Percentiles rank a stretch among this genome's conserved stretches.
These are phyloP conservation scores for Fusarium miscanthi DNA, from an alignment of 2,329 filamentous ascomycete species.

Conservation along the genomic window DNA sequence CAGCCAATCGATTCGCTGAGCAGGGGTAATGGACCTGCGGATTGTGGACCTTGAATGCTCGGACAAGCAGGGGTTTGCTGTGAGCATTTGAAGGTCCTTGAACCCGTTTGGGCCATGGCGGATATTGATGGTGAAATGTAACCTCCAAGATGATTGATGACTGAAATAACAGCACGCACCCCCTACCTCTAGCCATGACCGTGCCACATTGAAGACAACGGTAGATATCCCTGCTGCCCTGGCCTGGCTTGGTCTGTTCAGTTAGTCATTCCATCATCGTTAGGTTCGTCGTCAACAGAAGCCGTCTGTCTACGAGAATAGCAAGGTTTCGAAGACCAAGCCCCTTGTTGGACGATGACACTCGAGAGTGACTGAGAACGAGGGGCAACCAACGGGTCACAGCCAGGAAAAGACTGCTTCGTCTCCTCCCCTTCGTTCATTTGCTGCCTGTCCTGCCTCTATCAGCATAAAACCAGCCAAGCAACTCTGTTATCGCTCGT, in stretches of 20 bases:
- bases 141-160: conserved; percentile 29
- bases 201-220: conserved; percentile 39
- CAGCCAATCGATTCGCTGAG: conserved; percentile 42
- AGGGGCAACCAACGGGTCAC: conserved; percentile 17
- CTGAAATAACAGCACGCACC: conserved; percentile 34
- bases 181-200: conserved; percentile 5
- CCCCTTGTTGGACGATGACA: conserved; percentile 36
- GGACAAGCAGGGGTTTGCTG: conserved; percentile 41
- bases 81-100: conserved; percentile 41
- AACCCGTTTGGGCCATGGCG: conserved; percentile 38
- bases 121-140: conserved; percentile 36
- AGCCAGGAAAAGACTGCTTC: neutral
- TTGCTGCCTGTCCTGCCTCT: neutral
- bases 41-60: conserved; percentile 39
- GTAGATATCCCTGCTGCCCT: conserved; percentile 28
- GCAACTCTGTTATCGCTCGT: conserved; percentile 6
- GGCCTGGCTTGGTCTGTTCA: neutral
- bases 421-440: neutral
- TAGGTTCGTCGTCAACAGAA: conserved; percentile 22
- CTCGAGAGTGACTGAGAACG: conserved; percentile 14
- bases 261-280: conserved; percentile 15
- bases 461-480: neutral
- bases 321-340: conserved; percentile 44
- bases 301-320: conserved; percentile 16
- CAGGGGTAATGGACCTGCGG: conserved; percentile 43